These are phyloP conservation scores for Albatrellus sp. DNA, from an alignment of 1,284 basidiomycete species.

Conservation along the genomic window DNA sequence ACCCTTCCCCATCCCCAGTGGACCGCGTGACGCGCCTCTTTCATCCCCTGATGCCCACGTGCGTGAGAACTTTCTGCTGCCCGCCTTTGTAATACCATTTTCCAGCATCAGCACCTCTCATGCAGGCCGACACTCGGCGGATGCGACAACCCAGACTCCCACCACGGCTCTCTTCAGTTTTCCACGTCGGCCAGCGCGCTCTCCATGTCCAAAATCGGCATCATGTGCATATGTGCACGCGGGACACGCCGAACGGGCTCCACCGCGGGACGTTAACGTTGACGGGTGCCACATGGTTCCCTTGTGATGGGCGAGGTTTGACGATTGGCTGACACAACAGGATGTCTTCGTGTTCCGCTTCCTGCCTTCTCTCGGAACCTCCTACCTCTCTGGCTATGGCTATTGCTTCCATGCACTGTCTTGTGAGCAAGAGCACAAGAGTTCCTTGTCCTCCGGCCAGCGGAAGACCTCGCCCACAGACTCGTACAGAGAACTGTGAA, in stretches of 20 bases:
- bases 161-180: neutral
- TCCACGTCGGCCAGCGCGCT: neutral
- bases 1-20: too few relatives aligned
- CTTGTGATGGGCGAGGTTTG: conserved; percentile 1
- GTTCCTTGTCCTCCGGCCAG: conserved; percentile 43
- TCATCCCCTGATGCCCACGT: conserved; percentile 25
- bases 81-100: neutral
- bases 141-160: neutral
- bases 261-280: conserved; percentile 1
- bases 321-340: too few relatives aligned
- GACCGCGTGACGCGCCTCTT: too few relatives aligned
- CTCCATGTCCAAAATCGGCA: neutral
- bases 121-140: conserved; percentile 3
- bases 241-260: neutral
- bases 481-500: conserved; percentile 32
- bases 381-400: neutral
- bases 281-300: neutral
- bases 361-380: neutral
- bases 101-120: conserved; percentile 8
- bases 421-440: conserved; percentile 27
- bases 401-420: conserved; percentile 2
- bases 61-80: conserved; percentile 1
- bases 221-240: neutral
- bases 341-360: conserved; percentile 8
- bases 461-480: conserved; percentile 42